phyloP scores from a whole-genome alignment of 2,329 filamentous ascomycete species.

The Cordyceps sp. region DNA sequence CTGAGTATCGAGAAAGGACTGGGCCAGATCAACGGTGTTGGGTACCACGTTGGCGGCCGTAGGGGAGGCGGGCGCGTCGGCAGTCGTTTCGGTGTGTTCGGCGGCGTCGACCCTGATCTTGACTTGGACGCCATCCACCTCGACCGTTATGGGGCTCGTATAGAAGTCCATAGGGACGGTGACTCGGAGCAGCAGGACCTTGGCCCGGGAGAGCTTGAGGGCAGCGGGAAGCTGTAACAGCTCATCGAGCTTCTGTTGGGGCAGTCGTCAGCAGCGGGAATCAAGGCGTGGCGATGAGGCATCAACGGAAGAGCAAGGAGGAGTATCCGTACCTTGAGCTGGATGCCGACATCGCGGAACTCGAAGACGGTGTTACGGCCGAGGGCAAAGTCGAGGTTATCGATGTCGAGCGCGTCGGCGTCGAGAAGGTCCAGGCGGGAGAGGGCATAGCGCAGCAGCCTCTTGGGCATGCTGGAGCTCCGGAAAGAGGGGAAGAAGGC shows the following conservation, averaged over 20 bases:
- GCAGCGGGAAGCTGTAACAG: constrained; percentile 58
- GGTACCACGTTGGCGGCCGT: constrained; percentile 34
- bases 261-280: not conserved
- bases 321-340: constrained; percentile 44
- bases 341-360: constrained; percentile 71
- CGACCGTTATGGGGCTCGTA: constrained; percentile 64
- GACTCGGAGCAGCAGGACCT: constrained; percentile 58
- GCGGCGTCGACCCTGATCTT: constrained; percentile 35
- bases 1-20: constrained; percentile 63
- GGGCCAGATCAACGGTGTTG: constrained; percentile 55
- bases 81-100: constrained; percentile 24
- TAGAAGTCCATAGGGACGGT: constrained; percentile 82
- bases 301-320: constrained; percentile 3
- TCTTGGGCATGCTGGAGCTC: constrained; percentile 68
- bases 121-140: constrained; percentile 68
- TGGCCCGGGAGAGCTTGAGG: constrained; percentile 56
- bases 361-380: constrained; percentile 73
- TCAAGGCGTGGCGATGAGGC: not conserved
- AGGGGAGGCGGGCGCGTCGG: constrained; percentile 9
- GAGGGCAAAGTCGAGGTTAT: constrained; percentile 69
- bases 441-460: constrained; percentile 72
- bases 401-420: constrained; percentile 69
- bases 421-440: constrained; percentile 76
- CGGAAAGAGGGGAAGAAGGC: constrained; percentile 51
- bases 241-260: constrained; percentile 54